phyloP scores from a whole-genome alignment of 2,329 filamentous ascomycete species.

The Monilinia fructicola region DNA sequence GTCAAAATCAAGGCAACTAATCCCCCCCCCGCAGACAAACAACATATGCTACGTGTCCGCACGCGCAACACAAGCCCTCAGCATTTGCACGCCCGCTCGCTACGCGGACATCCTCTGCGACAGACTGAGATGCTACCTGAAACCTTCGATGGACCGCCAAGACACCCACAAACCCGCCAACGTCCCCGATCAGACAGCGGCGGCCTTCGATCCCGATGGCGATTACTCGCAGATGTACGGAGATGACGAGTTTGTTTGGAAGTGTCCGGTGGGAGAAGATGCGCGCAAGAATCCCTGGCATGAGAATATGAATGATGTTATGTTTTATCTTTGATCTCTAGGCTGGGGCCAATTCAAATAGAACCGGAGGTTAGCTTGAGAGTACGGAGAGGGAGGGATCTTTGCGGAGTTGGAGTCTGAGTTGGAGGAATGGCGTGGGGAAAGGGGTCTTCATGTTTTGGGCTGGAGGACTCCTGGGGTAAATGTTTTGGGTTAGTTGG shows the following conservation, averaged over 20 bases:
- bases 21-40: conserved; percentile 59
- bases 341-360: too few species aligned
- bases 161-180: not conserved
- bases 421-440: not conserved
- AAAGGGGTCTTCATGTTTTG: too few species aligned
- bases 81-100: conserved; percentile 81
- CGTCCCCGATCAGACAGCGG: not conserved
- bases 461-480: too few species aligned
- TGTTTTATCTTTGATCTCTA: conserved; percentile 1
- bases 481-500: too few species aligned
- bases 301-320: not conserved
- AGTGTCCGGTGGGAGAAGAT: not conserved
- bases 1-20: not conserved
- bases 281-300: conserved; percentile 1
- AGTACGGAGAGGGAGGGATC: too few species aligned
- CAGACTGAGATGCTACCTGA: conserved; percentile 69
- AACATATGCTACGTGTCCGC: conserved; percentile 78
- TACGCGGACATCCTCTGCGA: conserved; percentile 85
- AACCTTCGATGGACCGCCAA: conserved; percentile 6
- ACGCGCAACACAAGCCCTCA: conserved; percentile 80
- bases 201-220: not conserved
- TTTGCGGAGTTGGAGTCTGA: not conserved
- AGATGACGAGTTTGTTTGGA: not conserved
- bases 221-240: not conserved
- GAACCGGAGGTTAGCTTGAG: too few species aligned